Evolutionary conservation across 495 filamentous ascomycete genomes (phyloP), one percentile per base, ranked within the genome.

Genomic region (Penicillium coffeae): DNA sequence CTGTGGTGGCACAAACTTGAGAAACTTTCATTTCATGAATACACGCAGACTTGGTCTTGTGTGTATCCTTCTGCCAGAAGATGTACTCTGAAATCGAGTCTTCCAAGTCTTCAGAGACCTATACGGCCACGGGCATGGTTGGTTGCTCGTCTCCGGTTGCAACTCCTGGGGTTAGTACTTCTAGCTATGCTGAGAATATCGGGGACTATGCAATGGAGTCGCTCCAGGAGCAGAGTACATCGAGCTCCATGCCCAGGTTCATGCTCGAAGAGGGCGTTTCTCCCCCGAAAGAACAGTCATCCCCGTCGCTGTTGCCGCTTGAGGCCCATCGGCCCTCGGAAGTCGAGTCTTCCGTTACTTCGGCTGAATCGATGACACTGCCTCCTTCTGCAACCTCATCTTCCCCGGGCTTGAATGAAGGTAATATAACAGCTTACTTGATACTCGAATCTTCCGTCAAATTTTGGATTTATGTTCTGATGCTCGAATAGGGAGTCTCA

Each of bases 61-160:
- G 19, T 39, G 32, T 45, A 40, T n/a, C 25, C 38, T 13, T 46
- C 18, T 13, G 55, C 38, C 33, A 36, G 21, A 35, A 13, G 2
- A 44, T 51, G 50, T 40, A 37, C 20, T 45, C 50, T 38, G 43
- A 54, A 1, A 42, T 27, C 7, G 21, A 38, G 34, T 30, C 9
- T 30, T 30, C 25, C 25, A 30, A n/a, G n/a, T n/a, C n/a, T n/a
- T n/a, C n/a, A n/a, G n/a, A n/a, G n/a, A n/a, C n/a, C n/a, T n/a
- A n/a, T n/a, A n/a, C n/a, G n/a, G n/a, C n/a, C n/a, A n/a, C n/a
- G n/a, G n/a, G n/a, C n/a, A n/a, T n/a, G n/a, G n/a, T n/a, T n/a
- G n/a, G n/a, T n/a, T n/a, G n/a, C n/a, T n/a, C n/a, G n/a, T n/a
- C n/a, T n/a, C n/a, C n/a, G n/a, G n/a, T n/a, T n/a, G n/a, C n/a